Percentiles rank a stretch among this genome's conserved stretches.
Conservation (phyloP, 768 basidiomycete genomes). For the Termitomyces titanicus region DNA sequence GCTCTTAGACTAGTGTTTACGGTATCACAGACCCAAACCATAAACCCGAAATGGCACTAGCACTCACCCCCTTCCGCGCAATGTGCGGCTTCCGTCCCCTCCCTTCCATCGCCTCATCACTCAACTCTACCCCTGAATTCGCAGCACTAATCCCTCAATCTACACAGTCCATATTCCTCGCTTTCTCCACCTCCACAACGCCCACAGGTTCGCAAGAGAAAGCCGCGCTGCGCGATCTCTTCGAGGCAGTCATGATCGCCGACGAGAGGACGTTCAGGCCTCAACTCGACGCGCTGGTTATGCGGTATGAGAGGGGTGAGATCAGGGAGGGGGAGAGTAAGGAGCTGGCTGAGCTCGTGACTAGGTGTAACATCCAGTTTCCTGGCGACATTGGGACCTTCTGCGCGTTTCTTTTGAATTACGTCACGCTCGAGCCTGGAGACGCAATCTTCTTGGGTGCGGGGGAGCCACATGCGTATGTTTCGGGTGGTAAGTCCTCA, state of each 20-base stretch:
- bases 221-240: constrained; percentile 67
- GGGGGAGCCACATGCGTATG: constrained; percentile 95
- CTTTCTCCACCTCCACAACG: constrained; percentile 37
- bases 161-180: constrained; percentile 49
- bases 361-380: constrained; percentile 67
- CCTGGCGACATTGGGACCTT: constrained; percentile 92
- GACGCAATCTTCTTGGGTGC: constrained; percentile 95
- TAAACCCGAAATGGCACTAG: constrained; percentile 99
- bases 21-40: constrained; percentile 91
- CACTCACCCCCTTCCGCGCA: constrained; percentile 85
- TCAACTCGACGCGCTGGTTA: constrained; percentile 55
- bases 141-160: constrained; percentile 59
- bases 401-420: constrained; percentile 53
- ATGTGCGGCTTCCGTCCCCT: constrained; percentile 94
- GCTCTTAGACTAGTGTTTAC: no score
- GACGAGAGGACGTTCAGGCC: constrained; percentile 44
- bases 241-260: constrained; percentile 85
- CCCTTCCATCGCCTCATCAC: constrained; percentile 59
- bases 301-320: constrained; percentile 52
- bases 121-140: constrained; percentile 74
- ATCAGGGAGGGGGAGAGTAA: constrained; percentile 36
- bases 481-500: constrained; percentile 71
- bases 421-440: constrained; percentile 73
- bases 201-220: constrained; percentile 49
- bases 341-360: constrained; percentile 58